Evolutionary conservation across 2,329 filamentous ascomycete species (phyloP).

Genomic region (Neopestalotiopsis clavispora): DNA sequence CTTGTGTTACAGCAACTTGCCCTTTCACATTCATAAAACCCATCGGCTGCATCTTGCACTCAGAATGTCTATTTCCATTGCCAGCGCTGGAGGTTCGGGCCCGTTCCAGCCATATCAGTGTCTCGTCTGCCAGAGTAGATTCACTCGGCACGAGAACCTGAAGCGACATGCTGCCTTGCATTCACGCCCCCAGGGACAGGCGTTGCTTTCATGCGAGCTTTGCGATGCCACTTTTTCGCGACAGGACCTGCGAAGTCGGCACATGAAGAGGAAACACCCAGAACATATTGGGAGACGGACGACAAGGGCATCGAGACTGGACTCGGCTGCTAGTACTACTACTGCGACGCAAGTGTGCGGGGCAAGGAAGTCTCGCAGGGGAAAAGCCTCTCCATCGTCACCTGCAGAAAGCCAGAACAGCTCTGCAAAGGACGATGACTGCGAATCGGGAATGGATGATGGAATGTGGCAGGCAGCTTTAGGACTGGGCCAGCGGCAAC

Average conservation of each 20-base stretch:
- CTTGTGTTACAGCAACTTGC: neutral
- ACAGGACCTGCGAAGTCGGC: conserved; percentile 8
- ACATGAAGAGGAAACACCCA: conserved; percentile 13
- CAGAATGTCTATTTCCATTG: conserved; percentile 3
- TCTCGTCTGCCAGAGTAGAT: conserved; percentile 12
- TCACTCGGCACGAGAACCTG: conserved; percentile 14
- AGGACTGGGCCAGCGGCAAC: neutral
- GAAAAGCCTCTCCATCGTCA: neutral
- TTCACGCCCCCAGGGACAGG: neutral
- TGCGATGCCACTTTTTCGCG: conserved; percentile 9
- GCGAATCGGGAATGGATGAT: neutral
- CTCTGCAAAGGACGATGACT: neutral
- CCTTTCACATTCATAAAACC: neutral
- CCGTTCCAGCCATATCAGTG: conserved; percentile 10
- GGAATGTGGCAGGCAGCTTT: neutral
- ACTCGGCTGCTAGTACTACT: neutral
- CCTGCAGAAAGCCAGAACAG: conserved; percentile 4
- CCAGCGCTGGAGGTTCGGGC: neutral
- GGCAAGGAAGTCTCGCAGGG: neutral
- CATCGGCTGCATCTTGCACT: neutral
- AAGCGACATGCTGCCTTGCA: conserved; percentile 14
- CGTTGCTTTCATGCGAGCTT: neutral
- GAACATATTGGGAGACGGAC: conserved; percentile 1
- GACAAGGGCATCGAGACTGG: neutral
- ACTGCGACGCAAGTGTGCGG: neutral